Evolutionary conservation across 2,329 filamentous ascomycete species (phyloP), one percentile per base, ranked within the genome.

Genomic region (Beauveria varroae): DNA sequence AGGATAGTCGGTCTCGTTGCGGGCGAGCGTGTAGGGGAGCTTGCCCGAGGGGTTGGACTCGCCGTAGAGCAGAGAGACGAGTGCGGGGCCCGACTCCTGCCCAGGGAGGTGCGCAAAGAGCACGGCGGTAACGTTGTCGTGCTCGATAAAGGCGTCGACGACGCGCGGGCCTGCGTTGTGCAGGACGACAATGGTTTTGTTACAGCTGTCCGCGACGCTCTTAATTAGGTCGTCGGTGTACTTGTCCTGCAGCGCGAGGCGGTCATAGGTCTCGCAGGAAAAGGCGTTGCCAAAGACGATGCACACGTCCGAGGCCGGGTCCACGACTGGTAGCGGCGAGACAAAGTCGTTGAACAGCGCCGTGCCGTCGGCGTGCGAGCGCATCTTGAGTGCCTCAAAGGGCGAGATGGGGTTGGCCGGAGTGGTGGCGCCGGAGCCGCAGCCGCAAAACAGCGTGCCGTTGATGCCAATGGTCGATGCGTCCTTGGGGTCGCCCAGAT

Each of bases 191-290:
- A 89, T 77, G 1, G 86, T 88, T 63, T 84, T 87, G 64, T 75
- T 77, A 71, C 85, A 89, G 24, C 77, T 75, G 8, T 75, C 72
- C 0, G 86, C 86, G 0, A 89, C 84, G 51, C 81, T 78, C 1
- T 72, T 73, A 49, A 88, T 78, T 0, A 88, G 73, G 0, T 71
- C 72, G 64, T 89, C 85, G 1, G 82, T 86, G 57, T 84, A 84
- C 63, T 87, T 86, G 69, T 93, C 90, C 34, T 80, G 79, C 46
- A 90, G 76, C 8, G 78, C 79, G 0, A 82, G 76, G 52, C 85
- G 79, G 62, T 90, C 81, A 64, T 81, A 88, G 1, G 87, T 89
- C 73, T 96, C 91, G 1, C 88, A 86, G 1, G 88, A 84, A 72
- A 88, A 90, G 8, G 79, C 82, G 68, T 89, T 89, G 65, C 84